Base-by-base conservation (phyloP, 1,284 basidiomycete genomes). In the Cryptococcus maquisensis region DNA sequence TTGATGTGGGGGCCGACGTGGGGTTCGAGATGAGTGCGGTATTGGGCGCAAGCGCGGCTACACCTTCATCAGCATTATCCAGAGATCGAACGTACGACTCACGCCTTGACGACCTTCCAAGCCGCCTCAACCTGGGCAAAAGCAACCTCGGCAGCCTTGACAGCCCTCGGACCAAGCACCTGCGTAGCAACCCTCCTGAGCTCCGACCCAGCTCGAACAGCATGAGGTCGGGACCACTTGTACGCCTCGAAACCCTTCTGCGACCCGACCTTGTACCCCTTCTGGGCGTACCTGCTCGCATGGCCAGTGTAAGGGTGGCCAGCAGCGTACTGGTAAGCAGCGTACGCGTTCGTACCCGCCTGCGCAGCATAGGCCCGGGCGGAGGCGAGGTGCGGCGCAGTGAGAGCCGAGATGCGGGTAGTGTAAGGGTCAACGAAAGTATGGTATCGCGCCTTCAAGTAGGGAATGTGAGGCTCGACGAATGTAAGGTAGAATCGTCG, bases 401-500 rank as follows among this genome's bases (percentile, higher is more conserved):
- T 57, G n/a, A 62, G 50, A 0, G 62, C 60, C 16, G 57, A 46
- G 32, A 67, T 44, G 18, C 67, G 57, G 9, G 64, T 54, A 3
- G 63, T 66, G 41, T 66, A 54, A 9, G 73, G 73, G 3, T 65
- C 66, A 12, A 69, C 69, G 18, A 66, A 49, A 40, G 65, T 55
- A 47, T 65, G 54, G 38, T 59, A 55, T 54, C 63, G 64, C 32
- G 68, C 64, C 42, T 56, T 50, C 39, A 69, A 32, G 48, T 64
- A 72, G 0, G 73, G 73, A 26, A 72, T 53, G 51, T 71, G 73
- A 18, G 73, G 73, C 51, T 68, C 59, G 44, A 74, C 48, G 52
- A 69, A 68, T n/a, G 61, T 67, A 26, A 69, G 55, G 58, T 72
- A 70, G 32, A 71, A 60, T 51, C 62, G 63, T 49, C 58, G 58